Base-by-base conservation (phyloP, 129 eudicot species). In the Smallanthus sonchifolius region DNA sequence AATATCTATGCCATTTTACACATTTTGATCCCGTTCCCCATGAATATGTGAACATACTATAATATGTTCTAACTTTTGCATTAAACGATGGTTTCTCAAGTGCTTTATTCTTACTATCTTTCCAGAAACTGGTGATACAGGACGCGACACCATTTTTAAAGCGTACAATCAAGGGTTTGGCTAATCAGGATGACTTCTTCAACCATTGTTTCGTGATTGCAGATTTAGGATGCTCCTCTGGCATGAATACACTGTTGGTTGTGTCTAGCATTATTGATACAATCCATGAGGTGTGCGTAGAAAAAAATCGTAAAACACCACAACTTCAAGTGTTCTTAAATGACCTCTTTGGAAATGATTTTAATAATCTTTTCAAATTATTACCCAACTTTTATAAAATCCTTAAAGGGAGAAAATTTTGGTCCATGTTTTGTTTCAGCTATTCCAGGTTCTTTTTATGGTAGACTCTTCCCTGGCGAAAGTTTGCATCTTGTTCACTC, bases 81-180 rank as follows among this genome's bases (percentile, higher is more conserved):
- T 8, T 9, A 7, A 55, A 55, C 35, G 6, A 19, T 19, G 3
- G 6, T 24, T 48, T 48, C 17, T 48, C 17, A 15, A 15, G 7
- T 48, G 55, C 3, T 56, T 56, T 52, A n/a, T 14, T 24, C 30
- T 37, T 63, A n/a, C 15, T 36, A 43, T 54, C 15, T 54, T 10
- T 3, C 5, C 63, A 80, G 79, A 66, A 67, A 74, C n/a, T 10
- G 16, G 75, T 43, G 52, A 73, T 73, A 44, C n/a, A 44, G 17
- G 55, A 49, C 11, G 36, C 56, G 11, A 1, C 28, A 2, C 72
- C 54, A 4, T 6, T 67, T 10, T 0, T 67, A 20, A 40, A 77
- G 15, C 76, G 78, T 13, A 34, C 76, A 40, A 47, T 24, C n/a
- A n/a, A n/a, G n/a, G n/a, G n/a, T n/a, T n/a, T n/a, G n/a, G n/a